phyloP scores from a whole-genome alignment of 768 basidiomycete genomes.

The Calvatia gigantea region DNA sequence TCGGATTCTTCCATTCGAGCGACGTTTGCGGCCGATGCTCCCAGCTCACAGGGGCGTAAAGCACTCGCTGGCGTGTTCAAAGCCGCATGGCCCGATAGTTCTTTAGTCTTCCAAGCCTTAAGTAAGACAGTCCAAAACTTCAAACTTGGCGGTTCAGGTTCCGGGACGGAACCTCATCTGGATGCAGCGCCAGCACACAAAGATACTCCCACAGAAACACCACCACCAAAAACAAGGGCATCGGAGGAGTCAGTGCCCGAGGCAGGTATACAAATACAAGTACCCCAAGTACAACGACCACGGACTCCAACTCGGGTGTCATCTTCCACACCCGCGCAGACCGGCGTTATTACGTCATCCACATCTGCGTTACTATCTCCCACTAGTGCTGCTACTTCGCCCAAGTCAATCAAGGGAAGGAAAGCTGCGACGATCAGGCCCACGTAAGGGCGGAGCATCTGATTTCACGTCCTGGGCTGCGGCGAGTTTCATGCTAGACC shows the following conservation, averaged over 20 bases:
- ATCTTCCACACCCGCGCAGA: not conserved
- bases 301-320: not conserved
- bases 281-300: not conserved
- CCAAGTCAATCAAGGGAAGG: conserved; percentile 16
- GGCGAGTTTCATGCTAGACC: conserved; percentile 22
- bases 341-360: not conserved
- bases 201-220: not conserved
- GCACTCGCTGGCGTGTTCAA: conserved; percentile 5
- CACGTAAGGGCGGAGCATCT: not conserved
- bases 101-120: conserved; percentile 51
- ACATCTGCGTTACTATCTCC: conserved; percentile 13
- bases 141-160: conserved; percentile 20
- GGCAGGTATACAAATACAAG: not conserved
- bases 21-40: conserved; percentile 63
- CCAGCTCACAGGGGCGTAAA: conserved; percentile 12
- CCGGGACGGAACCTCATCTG: conserved; percentile 12
- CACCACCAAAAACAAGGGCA: not conserved
- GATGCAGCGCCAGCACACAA: conserved; percentile 10
- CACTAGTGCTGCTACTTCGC: conserved; percentile 16
- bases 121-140: conserved; percentile 53
- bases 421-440: not conserved
- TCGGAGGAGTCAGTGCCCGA: not conserved
- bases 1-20: conserved; percentile 93
- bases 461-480: conserved; percentile 23
- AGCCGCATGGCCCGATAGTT: conserved; percentile 34